Evolutionary conservation across 495 filamentous ascomycete genomes (phyloP), one percentile per base, ranked within the genome.

Genomic region (Penicillium lividum): DNA sequence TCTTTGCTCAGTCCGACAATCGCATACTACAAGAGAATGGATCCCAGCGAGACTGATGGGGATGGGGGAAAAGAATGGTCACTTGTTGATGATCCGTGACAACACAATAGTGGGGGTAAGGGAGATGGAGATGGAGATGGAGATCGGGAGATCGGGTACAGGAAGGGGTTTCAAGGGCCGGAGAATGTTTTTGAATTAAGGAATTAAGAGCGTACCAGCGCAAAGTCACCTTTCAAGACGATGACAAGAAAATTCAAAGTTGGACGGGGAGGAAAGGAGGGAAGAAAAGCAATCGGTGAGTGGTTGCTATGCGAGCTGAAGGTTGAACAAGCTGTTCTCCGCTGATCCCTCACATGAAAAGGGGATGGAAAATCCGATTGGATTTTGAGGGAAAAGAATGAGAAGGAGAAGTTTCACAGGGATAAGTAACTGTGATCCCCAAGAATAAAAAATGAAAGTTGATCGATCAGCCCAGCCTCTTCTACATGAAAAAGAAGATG

Each of bases 21-120:
- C 62, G 68, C 74, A 77, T 76, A 60, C 63, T 73, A 68, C 64
- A 54, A 58, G 49, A 67, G 59, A 51, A 65, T 59, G 59, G 62
- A 63, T 53, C n/a, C 54, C 52, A 51, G 43, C 34, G 53, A 53
- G 38, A 60, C 44, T 55, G 54, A 45, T 59, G 47, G 46, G 56
- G 2, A 59, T 36, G 54, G 33, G 54, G 53, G 13, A 18, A 42
- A 15, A 30, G 28, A 36, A 27, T 52, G 53, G 60, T 54, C 48
- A 52, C 53, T 55, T 53, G 48, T 47, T 56, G 62, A 52, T 57
- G 51, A 33, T 59, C 49, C 53, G 63, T 45, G 53, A 59, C 38
- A 58, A 60, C 56, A 64, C 60, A 43, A 49, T 58, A 56, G 57
- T 51, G 62, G 58, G 54, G 63, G 52, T 50, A 54, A 53, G 28